Base-by-base conservation (phyloP, 108 stramenopile species). In the Conticribra weissflogii region DNA sequence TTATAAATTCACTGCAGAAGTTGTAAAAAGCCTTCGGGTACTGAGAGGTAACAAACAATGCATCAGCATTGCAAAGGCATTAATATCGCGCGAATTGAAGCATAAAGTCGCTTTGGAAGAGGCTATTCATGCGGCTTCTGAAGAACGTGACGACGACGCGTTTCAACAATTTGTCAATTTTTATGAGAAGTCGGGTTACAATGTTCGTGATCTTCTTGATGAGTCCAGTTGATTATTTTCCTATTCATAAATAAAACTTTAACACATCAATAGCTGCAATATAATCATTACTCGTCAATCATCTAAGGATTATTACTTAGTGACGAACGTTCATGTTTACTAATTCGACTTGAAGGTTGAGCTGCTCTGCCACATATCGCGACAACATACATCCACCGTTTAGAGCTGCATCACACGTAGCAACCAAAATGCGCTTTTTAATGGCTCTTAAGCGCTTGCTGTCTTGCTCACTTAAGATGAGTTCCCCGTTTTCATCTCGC, bases 21-120 rank as follows among this genome's bases (percentile, higher is more conserved):
- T 62, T 51, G 60, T 54, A 57, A 52, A 41, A n/a, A 75, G 79
- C 22, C 62, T 80, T 28, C 68, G 66, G 27, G 36, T 53, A 17
- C 33, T 80, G 68, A 75, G 69, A 2, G 79, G 73, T 2, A 75
- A 80, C 36, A 57, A 56, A 19, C 66, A 80, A 41, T 70, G 67
- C 25, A 56, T 80, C 15, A 27, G 68, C 56, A 54, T 80, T 19
- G 74, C 69, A 12, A 60, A 54, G 14, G 50, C 70, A 30, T 78
- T 78, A 53, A 60, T 78, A 32, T 16, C 36, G 14, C 18, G 57
- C 3, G 67, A 55, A 41, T 66, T 57, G 25, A 53, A 53, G 32
- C 77, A 78, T 41, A 65, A 33, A 54, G 44, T 61, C 51, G 77
- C 77, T 16, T 54, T 78, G 70, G 70, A 78, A 46, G 50, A 71